Percentiles rank a stretch among this genome's conserved stretches.
Conservation (phyloP, 2,329 filamentous ascomycete species). For the Cercospora sesami region DNA sequence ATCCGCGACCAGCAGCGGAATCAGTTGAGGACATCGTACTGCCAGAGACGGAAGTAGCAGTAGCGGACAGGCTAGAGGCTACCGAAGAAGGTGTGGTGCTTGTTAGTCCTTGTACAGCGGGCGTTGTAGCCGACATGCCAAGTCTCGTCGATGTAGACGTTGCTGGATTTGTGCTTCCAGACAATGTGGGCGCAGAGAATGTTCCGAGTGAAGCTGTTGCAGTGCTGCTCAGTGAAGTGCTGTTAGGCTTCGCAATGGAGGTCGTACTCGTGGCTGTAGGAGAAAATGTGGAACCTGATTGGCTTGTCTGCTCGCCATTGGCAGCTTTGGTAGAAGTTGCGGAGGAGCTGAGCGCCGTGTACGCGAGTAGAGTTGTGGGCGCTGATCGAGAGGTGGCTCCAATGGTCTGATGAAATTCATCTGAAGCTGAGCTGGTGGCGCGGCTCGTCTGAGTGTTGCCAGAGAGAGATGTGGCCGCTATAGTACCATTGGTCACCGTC, state of each 20-base stretch:
- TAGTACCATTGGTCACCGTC: neutral
- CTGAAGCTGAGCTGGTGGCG: neutral
- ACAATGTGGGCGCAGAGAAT: neutral
- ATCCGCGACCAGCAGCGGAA: neutral
- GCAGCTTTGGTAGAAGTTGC: neutral
- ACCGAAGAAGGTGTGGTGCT: neutral
- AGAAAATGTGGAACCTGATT: neutral
- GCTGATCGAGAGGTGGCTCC: neutral
- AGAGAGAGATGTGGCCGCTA: neutral
- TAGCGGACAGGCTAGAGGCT: neutral
- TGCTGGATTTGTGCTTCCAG: neutral
- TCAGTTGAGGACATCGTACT: neutral
- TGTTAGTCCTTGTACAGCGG: neutral
- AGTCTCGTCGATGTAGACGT: neutral
- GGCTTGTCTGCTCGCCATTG: neutral
- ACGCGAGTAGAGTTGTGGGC: neutral
- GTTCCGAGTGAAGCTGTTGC: neutral
- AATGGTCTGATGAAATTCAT: slow-evolving; percentile 4
- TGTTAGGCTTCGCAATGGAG: neutral
- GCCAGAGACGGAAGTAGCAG: neutral
- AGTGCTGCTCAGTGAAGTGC: neutral
- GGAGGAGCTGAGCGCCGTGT: neutral
- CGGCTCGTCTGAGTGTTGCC: neutral
- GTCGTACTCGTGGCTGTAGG: neutral
- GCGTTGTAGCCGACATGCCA: neutral